Conservation (phyloP, 73 alveolate genomes). For the Urostyla sp. region DNA sequence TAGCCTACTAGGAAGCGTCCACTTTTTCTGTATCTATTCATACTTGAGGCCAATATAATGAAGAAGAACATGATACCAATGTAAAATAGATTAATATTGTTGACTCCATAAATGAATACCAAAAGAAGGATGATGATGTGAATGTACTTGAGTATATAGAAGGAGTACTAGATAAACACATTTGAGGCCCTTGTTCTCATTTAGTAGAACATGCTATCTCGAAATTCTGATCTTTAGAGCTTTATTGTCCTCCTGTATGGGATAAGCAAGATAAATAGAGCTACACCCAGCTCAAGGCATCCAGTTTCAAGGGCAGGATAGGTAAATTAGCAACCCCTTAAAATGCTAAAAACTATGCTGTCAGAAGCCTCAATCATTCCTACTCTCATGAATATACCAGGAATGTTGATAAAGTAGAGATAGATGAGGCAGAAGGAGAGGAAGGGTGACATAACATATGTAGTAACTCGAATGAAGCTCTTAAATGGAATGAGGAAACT, state of each 20-base stretch:
- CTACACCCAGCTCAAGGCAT: slow-evolving; percentile 5
- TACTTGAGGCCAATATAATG: slow-evolving; percentile 19
- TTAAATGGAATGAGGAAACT: slow-evolving; percentile 13
- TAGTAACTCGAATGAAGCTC: neutral
- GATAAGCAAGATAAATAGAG: neutral
- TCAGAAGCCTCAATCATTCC: neutral
- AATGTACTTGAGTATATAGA: slow-evolving; percentile 19
- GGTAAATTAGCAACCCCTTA: slow-evolving; percentile 3
- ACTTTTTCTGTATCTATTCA: slow-evolving; percentile 36
- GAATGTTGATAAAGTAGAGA: slow-evolving; percentile 30
- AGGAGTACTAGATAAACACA: slow-evolving; percentile 19
- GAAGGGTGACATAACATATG: slow-evolving; percentile 3
- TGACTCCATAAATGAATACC: slow-evolving; percentile 35
- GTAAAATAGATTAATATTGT: slow-evolving; percentile 34
- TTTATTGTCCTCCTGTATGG: neutral
- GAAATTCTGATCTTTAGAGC: neutral
- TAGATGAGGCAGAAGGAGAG: slow-evolving; percentile 26
- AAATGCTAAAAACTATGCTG: neutral
- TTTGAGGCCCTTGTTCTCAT: neutral
- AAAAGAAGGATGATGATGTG: slow-evolving; percentile 11
- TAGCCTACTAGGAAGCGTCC: neutral
- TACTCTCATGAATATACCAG: slow-evolving; percentile 8
- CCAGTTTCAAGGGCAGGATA: slow-evolving; percentile 34
- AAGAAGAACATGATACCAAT: slow-evolving; percentile 55
- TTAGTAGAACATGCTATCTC: slow-evolving; percentile 9